These are phyloP conservation scores for barrel medic (Medicago truncatula) DNA, from an alignment of 306 rosid species.

Conservation along the genomic window MtrunA17r5.0-ANR NC_053043.1:31343501-31344000, in stretches of 20 bases:
- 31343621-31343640: conserved; percentile 56
- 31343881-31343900: conserved; percentile 60
- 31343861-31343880: conserved; percentile 75
- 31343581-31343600: conserved; percentile 64
- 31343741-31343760: conserved; percentile 52
- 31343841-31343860: conserved; percentile 84
- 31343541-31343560: conserved; percentile 63
- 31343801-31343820: conserved; percentile 39
- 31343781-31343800: conserved; percentile 44
- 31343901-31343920: conserved; percentile 57
- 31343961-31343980: conserved; percentile 36
- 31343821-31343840: conserved; percentile 50
- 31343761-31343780: conserved; percentile 41
- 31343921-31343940: conserved; percentile 50
- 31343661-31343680: conserved; percentile 39
- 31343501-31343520: conserved; percentile 67
- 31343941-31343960: conserved; percentile 46
- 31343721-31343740: conserved; percentile 51
- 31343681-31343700: conserved; percentile 55
- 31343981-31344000: conserved; percentile 53
- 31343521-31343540: conserved; percentile 62
- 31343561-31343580: conserved; percentile 58
- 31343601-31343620: conserved; percentile 82
- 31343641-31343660: conserved; percentile 54
- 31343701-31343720: conserved; percentile 61